Conservation (phyloP, 345 rosid species). For the Acer yangbiense region DNA sequence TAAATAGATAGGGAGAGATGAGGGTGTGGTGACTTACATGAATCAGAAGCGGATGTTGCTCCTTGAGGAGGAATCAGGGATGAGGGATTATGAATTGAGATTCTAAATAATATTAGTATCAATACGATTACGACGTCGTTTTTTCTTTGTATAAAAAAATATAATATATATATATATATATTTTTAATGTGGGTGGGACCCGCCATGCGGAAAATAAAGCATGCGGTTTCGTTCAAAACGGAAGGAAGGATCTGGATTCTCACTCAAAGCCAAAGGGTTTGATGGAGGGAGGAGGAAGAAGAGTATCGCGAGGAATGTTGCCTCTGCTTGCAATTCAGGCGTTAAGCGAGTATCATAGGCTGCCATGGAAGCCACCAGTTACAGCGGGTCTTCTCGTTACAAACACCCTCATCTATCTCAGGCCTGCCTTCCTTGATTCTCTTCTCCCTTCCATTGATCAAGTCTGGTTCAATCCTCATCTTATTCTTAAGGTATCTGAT, state of each 20-base stretch:
- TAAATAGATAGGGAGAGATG: neutral
- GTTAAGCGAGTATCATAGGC: slow-evolving; percentile 65
- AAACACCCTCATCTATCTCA: slow-evolving; percentile 68
- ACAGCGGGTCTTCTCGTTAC: slow-evolving; percentile 82
- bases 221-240: too few relatives aligned
- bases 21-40: neutral
- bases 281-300: slow-evolving; percentile 28
- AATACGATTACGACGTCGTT: too few relatives aligned
- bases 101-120: too few relatives aligned
- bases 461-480: slow-evolving; percentile 89
- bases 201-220: neutral
- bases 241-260: too few relatives aligned
- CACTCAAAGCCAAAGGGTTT: too few relatives aligned
- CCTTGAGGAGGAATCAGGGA: too few relatives aligned
- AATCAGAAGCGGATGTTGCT: neutral
- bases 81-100: too few relatives aligned
- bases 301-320: slow-evolving; percentile 62
- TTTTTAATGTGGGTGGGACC: too few relatives aligned
- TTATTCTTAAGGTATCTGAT: slow-evolving; percentile 73
- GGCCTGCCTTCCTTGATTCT: slow-evolving; percentile 64
- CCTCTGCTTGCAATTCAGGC: slow-evolving; percentile 79
- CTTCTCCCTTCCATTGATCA: slow-evolving; percentile 65
- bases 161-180: too few relatives aligned
- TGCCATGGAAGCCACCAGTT: slow-evolving; percentile 91
- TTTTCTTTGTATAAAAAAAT: too few relatives aligned